A percentile compares a stretch with the other conserved stretches of the same genome.
Conservation (phyloP, 768 basidiomycete species). For the Pleurotus pulmonarius region DNA sequence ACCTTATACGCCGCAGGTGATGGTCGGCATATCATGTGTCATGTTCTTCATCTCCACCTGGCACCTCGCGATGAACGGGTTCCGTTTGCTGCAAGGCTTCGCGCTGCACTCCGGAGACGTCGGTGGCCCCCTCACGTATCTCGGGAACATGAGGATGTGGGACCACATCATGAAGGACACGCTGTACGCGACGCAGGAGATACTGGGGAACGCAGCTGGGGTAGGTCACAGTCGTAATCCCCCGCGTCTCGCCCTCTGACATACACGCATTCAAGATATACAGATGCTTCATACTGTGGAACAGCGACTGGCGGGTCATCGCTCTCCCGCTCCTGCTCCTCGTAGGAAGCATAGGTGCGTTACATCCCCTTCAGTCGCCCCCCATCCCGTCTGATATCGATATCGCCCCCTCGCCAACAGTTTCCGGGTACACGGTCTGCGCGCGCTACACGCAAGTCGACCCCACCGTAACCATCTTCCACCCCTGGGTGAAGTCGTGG, state of each 20-base stretch:
- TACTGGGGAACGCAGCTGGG: conserved; percentile 15
- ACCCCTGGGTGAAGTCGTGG: conserved; percentile 11
- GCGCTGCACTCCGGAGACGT: neutral
- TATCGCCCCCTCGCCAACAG: neutral
- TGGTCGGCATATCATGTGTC: conserved; percentile 13
- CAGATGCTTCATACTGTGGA: conserved; percentile 19
- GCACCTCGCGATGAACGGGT: conserved; percentile 15
- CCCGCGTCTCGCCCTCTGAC: neutral
- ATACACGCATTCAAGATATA: conserved; percentile 13
- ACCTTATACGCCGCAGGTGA: conserved; percentile 5
- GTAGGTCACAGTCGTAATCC: neutral
- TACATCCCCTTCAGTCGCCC: neutral
- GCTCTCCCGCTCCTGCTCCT: conserved; percentile 14
- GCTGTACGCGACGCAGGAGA: conserved; percentile 14
- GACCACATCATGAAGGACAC: conserved; percentile 16
- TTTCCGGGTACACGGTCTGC: conserved; percentile 14
- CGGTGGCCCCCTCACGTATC: conserved; percentile 13
- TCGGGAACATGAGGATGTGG: conserved; percentile 14
- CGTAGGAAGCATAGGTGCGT: conserved; percentile 11
- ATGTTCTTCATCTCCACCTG: conserved; percentile 16
- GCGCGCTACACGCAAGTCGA: conserved; percentile 8
- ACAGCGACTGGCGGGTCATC: conserved; percentile 9
- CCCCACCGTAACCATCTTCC: conserved; percentile 12
- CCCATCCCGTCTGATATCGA: too few species aligned
- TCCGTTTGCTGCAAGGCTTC: conserved; percentile 12